Percentiles rank a stretch among this genome's conserved stretches.
Conservation (phyloP, 2,329 filamentous ascomycete species). For the Trichoderma atroviride region DNA sequence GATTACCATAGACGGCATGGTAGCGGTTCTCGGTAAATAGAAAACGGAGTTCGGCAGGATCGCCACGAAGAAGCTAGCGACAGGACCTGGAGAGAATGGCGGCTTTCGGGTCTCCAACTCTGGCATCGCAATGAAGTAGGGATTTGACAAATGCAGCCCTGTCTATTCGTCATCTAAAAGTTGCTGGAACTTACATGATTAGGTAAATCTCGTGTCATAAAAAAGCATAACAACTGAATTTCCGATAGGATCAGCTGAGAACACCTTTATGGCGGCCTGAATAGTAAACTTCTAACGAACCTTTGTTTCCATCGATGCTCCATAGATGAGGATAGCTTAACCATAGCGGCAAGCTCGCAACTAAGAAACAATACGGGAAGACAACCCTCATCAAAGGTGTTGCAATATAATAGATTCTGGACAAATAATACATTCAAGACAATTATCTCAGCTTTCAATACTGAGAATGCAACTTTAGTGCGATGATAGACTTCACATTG, state of each 20-base stretch:
- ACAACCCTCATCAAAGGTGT: neutral
- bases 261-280: neutral
- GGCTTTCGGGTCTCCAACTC: neutral
- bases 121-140: neutral
- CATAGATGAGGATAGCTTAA: neutral
- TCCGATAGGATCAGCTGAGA: neutral
- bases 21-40: neutral
- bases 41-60: constrained; percentile 3
- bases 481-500: neutral
- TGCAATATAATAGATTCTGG: neutral
- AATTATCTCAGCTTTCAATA: neutral
- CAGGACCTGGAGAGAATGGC: neutral
- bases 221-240: neutral
- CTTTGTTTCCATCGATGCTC: no score
- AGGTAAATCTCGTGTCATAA: neutral
- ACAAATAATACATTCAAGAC: neutral
- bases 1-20: neutral
- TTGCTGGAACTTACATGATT: neutral
- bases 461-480: neutral
- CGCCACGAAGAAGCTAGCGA: neutral
- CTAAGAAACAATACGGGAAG: neutral
- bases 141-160: neutral
- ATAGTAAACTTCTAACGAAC: no score
- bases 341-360: neutral
- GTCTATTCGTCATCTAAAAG: neutral